Percentiles rank a stretch among this genome's conserved stretches.
These are phyloP conservation scores for Teunomyces stri DNA, from an alignment of 805 yeast species.

Conservation along the genomic window DNA sequence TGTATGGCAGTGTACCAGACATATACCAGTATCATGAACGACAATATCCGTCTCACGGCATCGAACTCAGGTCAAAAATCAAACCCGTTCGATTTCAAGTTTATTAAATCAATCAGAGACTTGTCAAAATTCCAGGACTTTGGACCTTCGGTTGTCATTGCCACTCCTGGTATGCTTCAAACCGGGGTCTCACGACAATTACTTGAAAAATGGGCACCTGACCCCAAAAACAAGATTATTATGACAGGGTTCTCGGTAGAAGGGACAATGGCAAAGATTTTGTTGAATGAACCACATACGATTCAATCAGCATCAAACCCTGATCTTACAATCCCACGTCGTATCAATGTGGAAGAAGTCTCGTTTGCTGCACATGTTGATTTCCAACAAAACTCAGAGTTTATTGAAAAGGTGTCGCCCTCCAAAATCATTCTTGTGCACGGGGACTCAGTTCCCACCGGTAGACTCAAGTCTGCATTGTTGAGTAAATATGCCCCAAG, in stretches of 20 bases:
- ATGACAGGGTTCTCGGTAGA: constrained; percentile 97
- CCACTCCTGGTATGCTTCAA: constrained; percentile 98
- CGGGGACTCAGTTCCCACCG: constrained; percentile 99
- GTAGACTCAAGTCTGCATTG: constrained; percentile 89
- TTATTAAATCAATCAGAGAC: constrained; percentile 73
- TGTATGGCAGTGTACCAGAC: constrained; percentile 98
- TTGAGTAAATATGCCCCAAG: constrained; percentile 78
- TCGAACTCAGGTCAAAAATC: constrained; percentile 28
- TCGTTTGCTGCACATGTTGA: constrained; percentile 99
- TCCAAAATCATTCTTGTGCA: constrained; percentile 86
- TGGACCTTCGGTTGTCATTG: constrained; percentile 94
- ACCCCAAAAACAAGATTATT: constrained; percentile 80
- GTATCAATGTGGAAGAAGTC: constrained; percentile 85
- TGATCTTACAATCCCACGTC: constrained; percentile 80
- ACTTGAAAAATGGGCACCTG: constrained; percentile 96
- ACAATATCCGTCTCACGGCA: constrained; percentile 68
- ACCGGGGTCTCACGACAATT: constrained; percentile 91
- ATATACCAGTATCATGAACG: constrained; percentile 96
- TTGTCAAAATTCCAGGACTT: constrained; percentile 86
- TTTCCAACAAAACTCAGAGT: constrained; percentile 86
- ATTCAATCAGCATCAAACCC: constrained; percentile 82
- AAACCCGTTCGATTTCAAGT: constrained; percentile 90
- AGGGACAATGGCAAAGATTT: constrained; percentile 93
- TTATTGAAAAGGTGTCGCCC: constrained; percentile 86
- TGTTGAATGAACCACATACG: constrained; percentile 85